Conservation (phyloP, 805 yeast genomes). For the Danielia reshetovae region DNA sequence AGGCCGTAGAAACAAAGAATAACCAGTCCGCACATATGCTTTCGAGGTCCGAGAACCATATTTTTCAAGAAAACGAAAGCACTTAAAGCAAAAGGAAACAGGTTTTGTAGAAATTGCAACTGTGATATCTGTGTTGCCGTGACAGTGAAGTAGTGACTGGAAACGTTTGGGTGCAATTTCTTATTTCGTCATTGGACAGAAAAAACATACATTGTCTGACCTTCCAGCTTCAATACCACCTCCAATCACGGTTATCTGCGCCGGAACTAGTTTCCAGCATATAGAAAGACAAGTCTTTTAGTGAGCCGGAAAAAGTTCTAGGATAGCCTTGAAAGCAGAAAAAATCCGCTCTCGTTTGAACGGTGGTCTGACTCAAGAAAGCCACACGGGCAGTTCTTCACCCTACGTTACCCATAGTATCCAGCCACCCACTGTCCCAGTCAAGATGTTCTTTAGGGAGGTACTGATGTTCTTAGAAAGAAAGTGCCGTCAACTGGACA, state of each 20-base stretch:
- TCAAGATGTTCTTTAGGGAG: slow-evolving; percentile 10
- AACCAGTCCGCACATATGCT: slow-evolving; percentile 13
- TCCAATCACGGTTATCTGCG: not conserved
- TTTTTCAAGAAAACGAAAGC: slow-evolving; percentile 12
- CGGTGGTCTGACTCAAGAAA: no score
- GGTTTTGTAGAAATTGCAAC: not conserved
- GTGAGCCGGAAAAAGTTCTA: not conserved
- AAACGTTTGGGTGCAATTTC: not conserved
- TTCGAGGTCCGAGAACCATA: slow-evolving; percentile 6
- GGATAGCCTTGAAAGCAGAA: no score
- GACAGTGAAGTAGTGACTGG: no score
- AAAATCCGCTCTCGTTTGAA: no score
- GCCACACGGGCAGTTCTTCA: no score
- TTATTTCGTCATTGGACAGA: not conserved
- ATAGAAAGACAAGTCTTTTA: not conserved
- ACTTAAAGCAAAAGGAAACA: slow-evolving; percentile 11
- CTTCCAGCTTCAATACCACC: no score
- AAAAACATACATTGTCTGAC: no score
- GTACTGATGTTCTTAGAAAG: slow-evolving; percentile 8
- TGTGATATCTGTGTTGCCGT: no score
- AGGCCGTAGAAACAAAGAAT: slow-evolving; percentile 6
- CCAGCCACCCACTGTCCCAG: not conserved
- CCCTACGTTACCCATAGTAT: no score
- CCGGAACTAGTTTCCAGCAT: not conserved
- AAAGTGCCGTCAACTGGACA: slow-evolving; percentile 2